Evolutionary conservation across 805 yeast genomes (phyloP).

Genomic region (Spathaspora sp.): DNA sequence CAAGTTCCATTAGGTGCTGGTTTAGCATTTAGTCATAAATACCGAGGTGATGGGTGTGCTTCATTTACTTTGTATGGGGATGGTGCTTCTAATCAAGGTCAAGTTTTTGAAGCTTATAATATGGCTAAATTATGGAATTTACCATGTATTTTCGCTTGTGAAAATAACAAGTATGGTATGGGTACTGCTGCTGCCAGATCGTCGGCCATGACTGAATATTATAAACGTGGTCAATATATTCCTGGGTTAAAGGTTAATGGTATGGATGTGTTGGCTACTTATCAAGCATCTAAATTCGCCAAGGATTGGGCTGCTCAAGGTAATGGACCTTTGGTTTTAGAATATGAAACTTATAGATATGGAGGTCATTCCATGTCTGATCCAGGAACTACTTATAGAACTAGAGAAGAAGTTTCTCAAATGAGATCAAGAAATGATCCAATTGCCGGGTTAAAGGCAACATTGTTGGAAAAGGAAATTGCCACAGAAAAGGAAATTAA

Average conservation of each 20-base stretch:
- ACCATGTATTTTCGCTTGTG: constrained; percentile 94
- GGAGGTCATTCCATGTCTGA: constrained; percentile 99
- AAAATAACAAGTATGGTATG: constrained; percentile 99
- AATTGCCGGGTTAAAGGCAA: constrained; percentile 91
- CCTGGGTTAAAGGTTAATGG: constrained; percentile 99
- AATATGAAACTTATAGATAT: constrained; percentile 97
- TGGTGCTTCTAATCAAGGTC: constrained; percentile 99
- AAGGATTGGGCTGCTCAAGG: constrained; percentile 93
- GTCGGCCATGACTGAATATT: constrained; percentile 93
- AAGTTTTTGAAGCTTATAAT: constrained; percentile 95
- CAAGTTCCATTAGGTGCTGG: constrained; percentile 99
- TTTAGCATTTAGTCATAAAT: constrained; percentile 96
- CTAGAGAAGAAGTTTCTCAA: constrained; percentile 99
- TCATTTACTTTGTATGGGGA: constrained; percentile 94
- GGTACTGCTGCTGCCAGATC: constrained; percentile 98
- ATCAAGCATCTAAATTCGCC: constrained; percentile 95
- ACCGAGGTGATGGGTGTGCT: constrained; percentile 73
- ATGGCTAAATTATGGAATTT: constrained; percentile 99
- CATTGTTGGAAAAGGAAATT: constrained; percentile 73
- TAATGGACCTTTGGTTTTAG: constrained; percentile 93
- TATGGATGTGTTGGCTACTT: constrained; percentile 94
- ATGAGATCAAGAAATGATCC: constrained; percentile 99
- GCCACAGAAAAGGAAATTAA: constrained; percentile 95
- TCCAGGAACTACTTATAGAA: constrained; percentile 99
- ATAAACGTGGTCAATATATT: constrained; percentile 98